A percentile compares a stretch with the other conserved stretches of the same genome.
Evolutionary conservation across 768 basidiomycete genomes (phyloP).

Genomic region (Calvatia gigantea): DNA sequence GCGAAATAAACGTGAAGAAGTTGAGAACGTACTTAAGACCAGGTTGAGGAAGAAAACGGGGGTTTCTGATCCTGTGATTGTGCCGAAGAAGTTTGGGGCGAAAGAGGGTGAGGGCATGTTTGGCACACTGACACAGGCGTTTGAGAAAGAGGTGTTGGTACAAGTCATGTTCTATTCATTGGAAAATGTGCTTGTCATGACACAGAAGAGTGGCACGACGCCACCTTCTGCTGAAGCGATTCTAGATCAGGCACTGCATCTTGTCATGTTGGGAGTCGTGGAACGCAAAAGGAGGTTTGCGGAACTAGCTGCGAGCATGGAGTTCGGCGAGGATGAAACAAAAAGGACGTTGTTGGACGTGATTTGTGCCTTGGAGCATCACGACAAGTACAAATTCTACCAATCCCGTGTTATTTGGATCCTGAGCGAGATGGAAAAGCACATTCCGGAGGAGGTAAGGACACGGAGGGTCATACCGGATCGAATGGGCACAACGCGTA

Average conservation of each 20-base stretch:
- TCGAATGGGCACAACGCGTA: conserved; percentile 23
- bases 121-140: conserved; percentile 53
- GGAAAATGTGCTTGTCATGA: conserved; percentile 67
- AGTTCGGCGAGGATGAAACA: conserved; percentile 52
- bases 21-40: conserved; percentile 68
- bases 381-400: conserved; percentile 73
- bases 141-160: conserved; percentile 68
- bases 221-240: conserved; percentile 86
- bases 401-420: conserved; percentile 74
- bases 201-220: conserved; percentile 47
- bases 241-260: conserved; percentile 83
- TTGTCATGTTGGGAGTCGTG: conserved; percentile 82
- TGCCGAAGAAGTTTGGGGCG: conserved; percentile 69
- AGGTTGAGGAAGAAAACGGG: conserved; percentile 63
- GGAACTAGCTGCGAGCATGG: conserved; percentile 46
- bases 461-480: conserved; percentile 43
- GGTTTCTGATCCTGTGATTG: conserved; percentile 63
- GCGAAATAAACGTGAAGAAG: conserved; percentile 90
- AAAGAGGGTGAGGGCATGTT: conserved; percentile 57
- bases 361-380: conserved; percentile 74
- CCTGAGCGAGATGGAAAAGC: conserved; percentile 51
- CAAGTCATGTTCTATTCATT: conserved; percentile 84
- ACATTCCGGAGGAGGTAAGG: conserved; percentile 57
- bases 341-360: conserved; percentile 64
- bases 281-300: conserved; percentile 66